phyloP scores from a whole-genome alignment of 768 basidiomycete species.

The Termitomyces sp. region DNA sequence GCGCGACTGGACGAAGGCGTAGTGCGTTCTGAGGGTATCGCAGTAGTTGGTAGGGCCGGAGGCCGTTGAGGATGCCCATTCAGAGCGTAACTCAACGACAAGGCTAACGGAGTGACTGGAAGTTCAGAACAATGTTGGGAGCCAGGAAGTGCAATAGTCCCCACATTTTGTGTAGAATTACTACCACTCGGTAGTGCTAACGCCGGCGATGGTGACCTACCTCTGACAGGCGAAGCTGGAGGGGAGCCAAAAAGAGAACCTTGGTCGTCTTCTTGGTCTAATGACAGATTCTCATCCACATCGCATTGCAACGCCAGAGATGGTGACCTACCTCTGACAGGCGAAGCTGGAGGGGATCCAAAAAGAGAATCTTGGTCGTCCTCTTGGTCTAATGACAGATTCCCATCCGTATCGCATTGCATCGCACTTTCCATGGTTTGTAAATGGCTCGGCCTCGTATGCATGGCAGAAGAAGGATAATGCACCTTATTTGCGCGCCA shows the following conservation, averaged over 20 bases:
- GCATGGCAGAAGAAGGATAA: neutral
- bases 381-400: conserved; percentile 19
- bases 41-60: conserved; percentile 29
- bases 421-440: conserved; percentile 18
- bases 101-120: conserved; percentile 77
- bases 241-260: conserved; percentile 86
- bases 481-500: conserved; percentile 20
- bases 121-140: conserved; percentile 88
- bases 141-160: conserved; percentile 98
- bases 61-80: conserved; percentile 33
- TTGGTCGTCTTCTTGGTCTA: conserved; percentile 41
- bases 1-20: conserved; percentile 18
- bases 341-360: conserved; percentile 76
- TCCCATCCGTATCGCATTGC: conserved; percentile 17
- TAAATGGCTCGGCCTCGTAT: conserved; percentile 5
- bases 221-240: conserved; percentile 64
- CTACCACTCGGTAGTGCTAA: conserved; percentile 57
- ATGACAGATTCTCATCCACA: conserved; percentile 8
- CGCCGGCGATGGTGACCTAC: conserved; percentile 70
- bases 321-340: conserved; percentile 51
- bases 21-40: conserved; percentile 4
- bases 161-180: conserved; percentile 78
- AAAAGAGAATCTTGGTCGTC: conserved; percentile 75
- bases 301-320: conserved; percentile 18
- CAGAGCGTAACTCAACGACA: conserved; percentile 45